Evolutionary conservation across 2,329 filamentous ascomycete genomes (phyloP).

Genomic region (Didymella arachidicola): DNA sequence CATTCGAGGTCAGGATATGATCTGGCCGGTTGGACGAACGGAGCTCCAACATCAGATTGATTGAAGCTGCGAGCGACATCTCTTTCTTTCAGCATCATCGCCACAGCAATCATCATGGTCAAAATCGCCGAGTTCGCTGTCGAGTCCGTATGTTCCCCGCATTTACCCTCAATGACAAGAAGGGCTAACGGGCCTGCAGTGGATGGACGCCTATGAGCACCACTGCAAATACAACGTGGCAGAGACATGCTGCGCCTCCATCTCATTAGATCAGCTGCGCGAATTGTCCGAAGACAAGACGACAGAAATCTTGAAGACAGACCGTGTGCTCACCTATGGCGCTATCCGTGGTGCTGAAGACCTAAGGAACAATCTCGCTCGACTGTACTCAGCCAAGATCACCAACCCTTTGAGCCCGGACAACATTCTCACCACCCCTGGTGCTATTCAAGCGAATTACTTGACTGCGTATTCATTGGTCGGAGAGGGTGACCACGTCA

Average conservation of each 20-base stretch:
- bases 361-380: slow-evolving; percentile 70
- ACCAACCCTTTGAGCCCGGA: slow-evolving; percentile 60
- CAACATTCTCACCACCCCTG: slow-evolving; percentile 77
- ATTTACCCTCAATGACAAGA: slow-evolving; percentile 19
- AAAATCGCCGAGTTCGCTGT: slow-evolving; percentile 71
- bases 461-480: slow-evolving; percentile 77
- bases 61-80: not conserved
- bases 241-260: slow-evolving; percentile 78
- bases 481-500: slow-evolving; percentile 78
- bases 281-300: slow-evolving; percentile 65
- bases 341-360: slow-evolving; percentile 72
- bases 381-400: slow-evolving; percentile 67
- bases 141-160: slow-evolving; percentile 65
- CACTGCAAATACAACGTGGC: slow-evolving; percentile 72
- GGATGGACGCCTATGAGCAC: slow-evolving; percentile 64
- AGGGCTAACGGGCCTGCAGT: slow-evolving; percentile 50
- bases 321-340: slow-evolving; percentile 74
- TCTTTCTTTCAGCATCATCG: not conserved
- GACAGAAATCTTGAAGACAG: slow-evolving; percentile 59
- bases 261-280: slow-evolving; percentile 74
- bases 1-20: slow-evolving; percentile 12
- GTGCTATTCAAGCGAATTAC: slow-evolving; percentile 86
- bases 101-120: slow-evolving; percentile 57
- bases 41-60: not conserved
- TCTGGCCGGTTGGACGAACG: slow-evolving; percentile 11